Base-by-base conservation (phyloP, 2,329 filamentous ascomycete genomes). In the Xylaria sp. region DNA sequence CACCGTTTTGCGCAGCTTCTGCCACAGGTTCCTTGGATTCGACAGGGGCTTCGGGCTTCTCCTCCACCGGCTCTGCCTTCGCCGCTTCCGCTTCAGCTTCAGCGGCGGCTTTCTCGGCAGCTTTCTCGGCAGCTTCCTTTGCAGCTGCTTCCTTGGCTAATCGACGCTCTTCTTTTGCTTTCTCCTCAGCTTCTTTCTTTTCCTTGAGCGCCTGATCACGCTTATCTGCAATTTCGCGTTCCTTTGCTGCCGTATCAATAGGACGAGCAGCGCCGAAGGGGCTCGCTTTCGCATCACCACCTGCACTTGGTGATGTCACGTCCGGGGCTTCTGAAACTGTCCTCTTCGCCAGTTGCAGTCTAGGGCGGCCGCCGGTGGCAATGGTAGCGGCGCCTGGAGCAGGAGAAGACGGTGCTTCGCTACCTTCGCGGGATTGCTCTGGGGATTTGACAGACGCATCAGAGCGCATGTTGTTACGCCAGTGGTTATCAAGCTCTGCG, bases 241-340 rank as follows among this genome's bases (percentile, higher is more conserved):
- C 94, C 69, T 92, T 89, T 14, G 93, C 86, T 47, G 92, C 91
- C 49, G 94, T 98, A 78, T 99, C 94, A 71, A 98, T 97, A 58
- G 95, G 95, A 66, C 91, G 89, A 60, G 95, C 95, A 64, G 91
- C 94, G 72, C 95, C 95, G 75, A 99, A 99, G 42, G 93, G 93
- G 77, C 90, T 98, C 25, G 93, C 86, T 82, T 97, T 98, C 43
- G 91, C 82, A 72, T 95, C 90, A 31, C 79, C 75, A 17, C 80
- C 71, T n/a, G 78, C 74, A 58, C 87, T 82, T 23, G 88, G 75
- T 3, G 84, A 80, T 35, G 79, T 68, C 9, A 79, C 73, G 64
- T 86, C 85, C 3, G 81, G 74, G 3, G 82, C 84, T 72, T 96
- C 94, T 0, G 94, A 89, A 12, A 97, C 92, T 3, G 94, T 97